A percentile compares a stretch with the other conserved stretches of the same genome.
phyloP scores from a whole-genome alignment of 2,329 filamentous ascomycete species.

The Cladorrhinum sp. region DNA sequence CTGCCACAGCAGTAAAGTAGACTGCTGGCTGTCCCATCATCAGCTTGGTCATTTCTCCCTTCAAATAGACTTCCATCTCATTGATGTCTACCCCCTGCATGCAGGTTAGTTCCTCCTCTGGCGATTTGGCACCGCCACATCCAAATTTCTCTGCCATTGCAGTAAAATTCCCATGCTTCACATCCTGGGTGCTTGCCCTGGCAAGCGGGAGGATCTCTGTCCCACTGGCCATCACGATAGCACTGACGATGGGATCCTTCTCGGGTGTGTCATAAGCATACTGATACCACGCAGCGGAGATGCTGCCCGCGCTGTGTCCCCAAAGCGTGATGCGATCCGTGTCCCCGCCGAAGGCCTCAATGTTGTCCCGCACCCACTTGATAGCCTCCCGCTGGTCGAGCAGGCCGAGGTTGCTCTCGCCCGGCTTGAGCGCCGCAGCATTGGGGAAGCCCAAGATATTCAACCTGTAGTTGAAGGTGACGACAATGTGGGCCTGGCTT shows the following conservation, averaged over 20 bases:
- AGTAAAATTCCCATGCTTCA: constrained; percentile 36
- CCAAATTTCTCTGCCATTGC: constrained; percentile 39
- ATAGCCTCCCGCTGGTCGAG: constrained; percentile 52
- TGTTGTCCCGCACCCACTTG: constrained; percentile 51
- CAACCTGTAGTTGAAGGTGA: constrained; percentile 33
- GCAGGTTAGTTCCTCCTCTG: constrained; percentile 35
- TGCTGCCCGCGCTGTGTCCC: constrained; percentile 47
- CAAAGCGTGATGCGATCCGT: constrained; percentile 43
- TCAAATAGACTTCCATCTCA: constrained; percentile 32
- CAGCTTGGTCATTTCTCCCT: constrained; percentile 17
- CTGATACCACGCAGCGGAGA: constrained; percentile 38
- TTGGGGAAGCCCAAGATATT: constrained; percentile 34
- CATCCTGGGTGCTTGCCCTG: constrained; percentile 26
- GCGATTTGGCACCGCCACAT: constrained; percentile 33
- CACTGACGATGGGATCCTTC: constrained; percentile 40
- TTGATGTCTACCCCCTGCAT: constrained; percentile 35
- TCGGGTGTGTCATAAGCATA: constrained; percentile 36
- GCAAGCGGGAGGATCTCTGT: constrained; percentile 35
- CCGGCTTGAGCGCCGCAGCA: constrained; percentile 25
- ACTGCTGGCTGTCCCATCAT: constrained; percentile 8
- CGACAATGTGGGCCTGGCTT: constrained; percentile 31
- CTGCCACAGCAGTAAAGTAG: constrained; percentile 32
- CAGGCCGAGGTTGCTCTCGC: constrained; percentile 46
- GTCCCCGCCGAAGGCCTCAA: constrained; percentile 50
- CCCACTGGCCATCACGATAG: constrained; percentile 39